Evolutionary conservation across 345 rosid genomes (phyloP).

Genomic region (Corchorus capsularis): DNA sequence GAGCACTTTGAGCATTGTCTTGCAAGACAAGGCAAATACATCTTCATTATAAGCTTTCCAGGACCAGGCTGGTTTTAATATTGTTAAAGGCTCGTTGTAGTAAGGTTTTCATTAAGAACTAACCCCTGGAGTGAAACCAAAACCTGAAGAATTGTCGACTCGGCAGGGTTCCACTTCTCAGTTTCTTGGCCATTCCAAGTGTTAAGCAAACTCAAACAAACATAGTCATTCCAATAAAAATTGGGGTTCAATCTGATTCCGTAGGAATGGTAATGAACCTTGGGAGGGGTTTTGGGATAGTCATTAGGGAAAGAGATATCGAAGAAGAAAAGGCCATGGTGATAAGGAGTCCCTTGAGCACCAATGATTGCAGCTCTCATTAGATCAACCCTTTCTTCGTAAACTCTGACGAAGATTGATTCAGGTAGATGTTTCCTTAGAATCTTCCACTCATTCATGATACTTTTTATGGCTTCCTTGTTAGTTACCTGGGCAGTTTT

Average conservation of each 20-base stretch:
- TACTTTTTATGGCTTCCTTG: not conserved
- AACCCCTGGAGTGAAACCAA: conserved; percentile 24
- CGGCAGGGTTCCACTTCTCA: conserved; percentile 4
- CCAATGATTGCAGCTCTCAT: conserved; percentile 25
- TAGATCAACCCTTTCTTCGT: conserved; percentile 25
- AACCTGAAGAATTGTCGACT: conserved; percentile 25
- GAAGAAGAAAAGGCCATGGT: conserved; percentile 15
- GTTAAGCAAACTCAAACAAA: conserved; percentile 23
- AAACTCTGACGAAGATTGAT: conserved; percentile 24
- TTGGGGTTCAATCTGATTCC: conserved; percentile 29
- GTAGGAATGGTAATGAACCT: not conserved
- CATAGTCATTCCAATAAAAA: conserved; percentile 15
- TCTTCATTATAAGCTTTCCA: conserved; percentile 11
- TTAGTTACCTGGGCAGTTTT: not conserved
- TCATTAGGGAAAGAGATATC: conserved; percentile 18
- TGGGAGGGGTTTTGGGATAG: conserved; percentile 22
- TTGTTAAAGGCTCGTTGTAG: conserved; percentile 17
- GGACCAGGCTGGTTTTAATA: not conserved
- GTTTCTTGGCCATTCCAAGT: not conserved
- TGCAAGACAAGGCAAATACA: conserved; percentile 33
- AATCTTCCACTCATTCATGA: conserved; percentile 27
- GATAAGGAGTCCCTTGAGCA: conserved; percentile 16
- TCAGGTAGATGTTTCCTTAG: conserved; percentile 17
- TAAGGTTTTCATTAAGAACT: conserved; percentile 14
- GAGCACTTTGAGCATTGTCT: conserved; percentile 29